Percentiles rank a stretch among this genome's conserved stretches.
Conservation (phyloP, 2,329 filamentous ascomycete genomes). For the Sclerotinia sclerotiorum region DNA sequence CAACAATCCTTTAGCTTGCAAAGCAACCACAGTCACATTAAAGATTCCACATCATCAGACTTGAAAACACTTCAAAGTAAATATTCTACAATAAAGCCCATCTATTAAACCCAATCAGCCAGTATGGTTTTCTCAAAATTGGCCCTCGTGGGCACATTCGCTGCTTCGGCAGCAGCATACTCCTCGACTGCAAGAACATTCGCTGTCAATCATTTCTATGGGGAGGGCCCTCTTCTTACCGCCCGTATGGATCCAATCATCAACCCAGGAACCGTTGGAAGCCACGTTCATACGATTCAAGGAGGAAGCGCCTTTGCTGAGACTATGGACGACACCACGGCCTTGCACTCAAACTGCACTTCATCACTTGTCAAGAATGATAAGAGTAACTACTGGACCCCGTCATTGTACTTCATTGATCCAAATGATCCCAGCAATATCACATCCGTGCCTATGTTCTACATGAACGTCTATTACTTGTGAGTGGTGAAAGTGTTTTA, state of each 20-base stretch:
- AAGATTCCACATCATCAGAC: neutral
- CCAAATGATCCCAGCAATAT: constrained; percentile 59
- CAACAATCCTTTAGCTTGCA: constrained; percentile 31
- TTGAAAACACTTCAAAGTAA: constrained; percentile 14
- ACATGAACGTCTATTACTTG: constrained; percentile 78
- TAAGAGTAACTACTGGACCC: constrained; percentile 86
- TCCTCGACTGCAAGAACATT: constrained; percentile 50
- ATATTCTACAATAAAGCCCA: neutral
- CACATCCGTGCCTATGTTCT: constrained; percentile 58
- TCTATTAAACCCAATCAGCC: constrained; percentile 6
- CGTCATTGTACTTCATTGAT: constrained; percentile 74
- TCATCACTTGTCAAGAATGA: constrained; percentile 79
- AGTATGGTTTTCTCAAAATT: constrained; percentile 36
- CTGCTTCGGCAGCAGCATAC: constrained; percentile 32
- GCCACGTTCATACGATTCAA: constrained; percentile 73
- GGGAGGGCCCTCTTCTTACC: constrained; percentile 59
- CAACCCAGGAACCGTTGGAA: constrained; percentile 56
- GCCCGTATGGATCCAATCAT: constrained; percentile 77
- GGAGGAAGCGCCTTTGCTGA: constrained; percentile 58
- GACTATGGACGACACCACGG: constrained; percentile 58
- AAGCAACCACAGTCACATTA: constrained; percentile 25
- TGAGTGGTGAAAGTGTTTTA: constrained; percentile 40
- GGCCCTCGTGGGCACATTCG: constrained; percentile 30
- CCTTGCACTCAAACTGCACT: constrained; percentile 67
- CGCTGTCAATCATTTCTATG: constrained; percentile 70